Base-by-base conservation (phyloP, 2,329 filamentous ascomycete genomes). In the Pseudogymnoascus verrucosus region DNA sequence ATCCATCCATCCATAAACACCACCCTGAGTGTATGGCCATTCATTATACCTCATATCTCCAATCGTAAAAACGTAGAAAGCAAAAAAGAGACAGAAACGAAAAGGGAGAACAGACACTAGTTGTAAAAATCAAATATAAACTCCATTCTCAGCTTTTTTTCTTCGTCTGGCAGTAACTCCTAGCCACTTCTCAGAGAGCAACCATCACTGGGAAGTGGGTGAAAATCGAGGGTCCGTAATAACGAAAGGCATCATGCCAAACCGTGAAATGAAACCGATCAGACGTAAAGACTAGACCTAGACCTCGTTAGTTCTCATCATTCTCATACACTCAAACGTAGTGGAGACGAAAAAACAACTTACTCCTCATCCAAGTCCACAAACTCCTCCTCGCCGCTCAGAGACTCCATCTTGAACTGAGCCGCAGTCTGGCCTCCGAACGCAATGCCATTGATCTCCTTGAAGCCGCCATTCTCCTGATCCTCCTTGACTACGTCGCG, bases 371-470 rank as follows among this genome's bases (percentile, higher is more conserved):
- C 44, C 44, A 51, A 10, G 8, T 51, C 44, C 6, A 28, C 21
- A 26, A 51, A 51, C 44, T 51, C 44, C 23, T 51, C 44, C 12
- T 2, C 44, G 10, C 44, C 14, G 7, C 44, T 51, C 23, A 51
- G 14, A 1, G 44, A n/a, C 61, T 63, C 66, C 34, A 66, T 64
- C 63, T 69, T 69, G 42, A 69, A 69, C 16, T 44, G 26, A 1
- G 63, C 16, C 5, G 61, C 65, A 14, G 37, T 40, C 23, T 65
- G 57, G 5, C 21, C 37, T 3, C 11, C 57, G 21, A 23, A 19
- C n/a, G 37, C 51, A n/a, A 40, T 19, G 2, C 44, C 23, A 10
- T 51, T 10, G 3, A 51, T 28, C 14, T 28, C 23, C 44, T 51
- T 51, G 6, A 51, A 23, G 4, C 28, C 23, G 2, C 65, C 64